Evolutionary conservation across 768 basidiomycete genomes (phyloP), one percentile per base, ranked within the genome.

Genomic region (Amyloporia xantha): DNA sequence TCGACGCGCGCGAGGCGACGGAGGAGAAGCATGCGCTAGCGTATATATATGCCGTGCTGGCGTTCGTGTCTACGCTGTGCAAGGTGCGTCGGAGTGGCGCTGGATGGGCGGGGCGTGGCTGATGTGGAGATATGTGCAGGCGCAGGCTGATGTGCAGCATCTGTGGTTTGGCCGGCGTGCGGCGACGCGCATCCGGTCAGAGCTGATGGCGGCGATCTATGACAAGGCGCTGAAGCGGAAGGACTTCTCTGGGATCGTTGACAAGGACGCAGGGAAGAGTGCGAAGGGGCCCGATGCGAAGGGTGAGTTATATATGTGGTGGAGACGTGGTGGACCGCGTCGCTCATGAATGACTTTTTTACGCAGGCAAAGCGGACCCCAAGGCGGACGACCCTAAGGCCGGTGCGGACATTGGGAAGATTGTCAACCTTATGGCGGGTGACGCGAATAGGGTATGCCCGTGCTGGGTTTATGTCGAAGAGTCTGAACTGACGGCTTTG

Each of bases 341-440:
- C 21, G 42, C n/a, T n/a, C n/a, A n/a, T n/a, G n/a, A n/a, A n/a
- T n/a, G n/a, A n/a, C n/a, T n/a, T n/a, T 33, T 33, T 15, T 33
- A 15, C 15, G 30, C 50, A 33, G 30, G 30, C 30, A 33, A 33
- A 42, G 9, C 71, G 67, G 56, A 71, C 27, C 37, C 53, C 5
- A 74, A 66, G 59, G 64, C 43, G 27, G 68, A 68, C 50, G 71
- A 87, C 25, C 78, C 82, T 1, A 84, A 79, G 55, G 77, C 84
- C 0, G 86, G 89, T 13, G 92, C 92, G 6, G 87, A 91, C 61
- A 74, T 87, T 11, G 92, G 92, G 11, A 92, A 93, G 63, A 89
- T 94, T 45, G 88, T 93, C 47, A 90, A 91, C 55, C 66, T 93
- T 28, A 94, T 94, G 90, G 81, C 86, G 12, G 81, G 78, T 5